Conservation (phyloP, 2,329 filamentous ascomycete genomes). For the Venturia carpophila region DNA sequence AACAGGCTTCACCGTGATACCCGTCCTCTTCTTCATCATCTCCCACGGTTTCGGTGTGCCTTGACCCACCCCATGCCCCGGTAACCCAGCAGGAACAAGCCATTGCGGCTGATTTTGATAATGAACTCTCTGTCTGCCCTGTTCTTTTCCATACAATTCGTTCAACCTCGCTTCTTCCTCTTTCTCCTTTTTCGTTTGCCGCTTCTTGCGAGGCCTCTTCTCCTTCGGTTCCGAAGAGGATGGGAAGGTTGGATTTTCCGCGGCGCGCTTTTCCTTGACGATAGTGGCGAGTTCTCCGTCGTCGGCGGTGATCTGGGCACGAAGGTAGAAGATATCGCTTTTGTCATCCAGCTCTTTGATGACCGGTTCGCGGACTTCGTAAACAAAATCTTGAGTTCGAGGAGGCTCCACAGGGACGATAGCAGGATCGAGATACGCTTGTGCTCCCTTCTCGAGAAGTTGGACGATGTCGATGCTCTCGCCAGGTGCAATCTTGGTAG, state of each 20-base stretch:
- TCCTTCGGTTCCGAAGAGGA: neutral
- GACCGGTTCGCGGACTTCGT: conserved; percentile 13
- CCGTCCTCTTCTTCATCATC: conserved; percentile 9
- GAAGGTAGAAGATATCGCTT: conserved; percentile 16
- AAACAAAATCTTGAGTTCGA: neutral
- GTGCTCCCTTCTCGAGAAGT: conserved; percentile 65
- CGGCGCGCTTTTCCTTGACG: conserved; percentile 15
- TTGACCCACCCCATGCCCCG: conserved; percentile 6
- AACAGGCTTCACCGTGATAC: neutral
- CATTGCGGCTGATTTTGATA: conserved; percentile 7
- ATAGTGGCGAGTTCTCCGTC: conserved; percentile 15
- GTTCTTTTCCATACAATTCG: neutral
- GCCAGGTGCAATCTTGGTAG: conserved; percentile 67
- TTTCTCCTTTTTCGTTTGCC: conserved; percentile 9
- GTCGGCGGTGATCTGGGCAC: conserved; percentile 16
- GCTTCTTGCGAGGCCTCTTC: neutral
- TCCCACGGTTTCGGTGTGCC: neutral
- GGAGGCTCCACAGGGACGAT: neutral
- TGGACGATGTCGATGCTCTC: conserved; percentile 76
- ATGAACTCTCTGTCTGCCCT: neutral
- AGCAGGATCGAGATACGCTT: conserved; percentile 59
- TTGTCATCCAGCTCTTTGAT: conserved; percentile 14
- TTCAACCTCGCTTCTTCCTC: conserved; percentile 7
- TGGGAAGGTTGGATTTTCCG: neutral
- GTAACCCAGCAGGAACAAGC: conserved; percentile 6